Conservation (phyloP, 2,329 filamentous ascomycete species). For the Talaromyces sp. region DNA sequence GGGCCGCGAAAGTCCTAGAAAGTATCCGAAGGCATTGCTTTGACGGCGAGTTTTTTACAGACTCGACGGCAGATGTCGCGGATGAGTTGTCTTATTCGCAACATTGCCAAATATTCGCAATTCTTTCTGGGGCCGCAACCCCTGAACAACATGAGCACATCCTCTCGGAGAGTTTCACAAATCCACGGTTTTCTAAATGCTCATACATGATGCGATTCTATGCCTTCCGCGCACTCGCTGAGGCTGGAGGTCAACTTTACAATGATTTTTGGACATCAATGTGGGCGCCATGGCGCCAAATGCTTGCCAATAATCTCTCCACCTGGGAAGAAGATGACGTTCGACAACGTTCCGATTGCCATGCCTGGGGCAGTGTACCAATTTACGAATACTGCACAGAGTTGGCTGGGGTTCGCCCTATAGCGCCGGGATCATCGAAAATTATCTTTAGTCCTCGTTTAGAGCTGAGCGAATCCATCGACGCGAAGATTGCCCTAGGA, state of each 20-base stretch:
- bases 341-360: constrained; percentile 43
- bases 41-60: neutral
- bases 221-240: neutral
- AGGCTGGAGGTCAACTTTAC: neutral
- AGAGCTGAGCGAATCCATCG: too few species aligned
- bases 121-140: neutral
- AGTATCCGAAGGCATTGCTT: neutral
- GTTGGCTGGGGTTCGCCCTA: constrained; percentile 19
- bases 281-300: neutral
- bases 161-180: neutral
- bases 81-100: neutral
- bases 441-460: too few species aligned
- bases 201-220: neutral
- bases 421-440: neutral
- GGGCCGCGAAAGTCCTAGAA: too few species aligned
- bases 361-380: constrained; percentile 45
- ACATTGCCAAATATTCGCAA: neutral
- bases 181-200: neutral
- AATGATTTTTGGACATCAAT: neutral
- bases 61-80: neutral
- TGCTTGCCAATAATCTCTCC: constrained; percentile 29
- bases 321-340: constrained; percentile 46
- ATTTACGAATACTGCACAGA: constrained; percentile 43
- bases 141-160: neutral
- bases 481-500: too few species aligned